Base-by-base conservation (phyloP, 2,329 filamentous ascomycete genomes). In the Passalora sequoiae region DNA sequence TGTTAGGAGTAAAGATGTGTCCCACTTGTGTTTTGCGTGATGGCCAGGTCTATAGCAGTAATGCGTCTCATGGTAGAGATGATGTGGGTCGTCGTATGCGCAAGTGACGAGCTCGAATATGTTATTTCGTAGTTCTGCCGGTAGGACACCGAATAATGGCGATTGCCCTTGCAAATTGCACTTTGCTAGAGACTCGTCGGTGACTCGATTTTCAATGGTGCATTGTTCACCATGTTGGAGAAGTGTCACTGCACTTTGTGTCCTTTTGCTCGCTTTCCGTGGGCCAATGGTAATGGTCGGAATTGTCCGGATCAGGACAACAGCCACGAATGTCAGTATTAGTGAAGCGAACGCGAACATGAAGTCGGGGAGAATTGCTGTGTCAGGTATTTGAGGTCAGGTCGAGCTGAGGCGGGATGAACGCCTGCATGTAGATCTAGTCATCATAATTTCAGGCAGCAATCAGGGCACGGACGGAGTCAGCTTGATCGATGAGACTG, bases 31-130 rank as follows among this genome's bases (percentile, higher is more conserved):
- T 20, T 40, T 43, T 3, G 44, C 40, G 16, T 35, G 33, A 22
- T 42, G 29, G 21, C 44, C 44, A 10, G 44, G 44, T 12, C 44
- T 33, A 19, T 42, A 47, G 39, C 25, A 47, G 29, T 38, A 47
- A 12, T 43, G 28, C 10, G 25, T 39, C 10, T 15, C 3, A 15
- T 31, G 21, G 29, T 43, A 43, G 4, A 19, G 24, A 22, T 43
- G 35, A 2, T 24, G 19, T 8, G 15, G 33, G 24, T 47, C 40
- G 9, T 47, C 35, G 30, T 29, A 38, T n/a, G 33, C 21, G 13
- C 6, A 13, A 6, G 33, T 33, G 6, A 30, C 33, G 2, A 43
- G 35, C 17, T 36, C 28, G 10, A 33, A 47, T 10, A 47, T 42
- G 20, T 2, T n/a, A 7, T 43, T 39, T 8, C 44, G 17, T 4